Evolutionary conservation across 2,329 filamentous ascomycete species (phyloP).

Genomic region (Sporothrix pseudoabietina): DNA sequence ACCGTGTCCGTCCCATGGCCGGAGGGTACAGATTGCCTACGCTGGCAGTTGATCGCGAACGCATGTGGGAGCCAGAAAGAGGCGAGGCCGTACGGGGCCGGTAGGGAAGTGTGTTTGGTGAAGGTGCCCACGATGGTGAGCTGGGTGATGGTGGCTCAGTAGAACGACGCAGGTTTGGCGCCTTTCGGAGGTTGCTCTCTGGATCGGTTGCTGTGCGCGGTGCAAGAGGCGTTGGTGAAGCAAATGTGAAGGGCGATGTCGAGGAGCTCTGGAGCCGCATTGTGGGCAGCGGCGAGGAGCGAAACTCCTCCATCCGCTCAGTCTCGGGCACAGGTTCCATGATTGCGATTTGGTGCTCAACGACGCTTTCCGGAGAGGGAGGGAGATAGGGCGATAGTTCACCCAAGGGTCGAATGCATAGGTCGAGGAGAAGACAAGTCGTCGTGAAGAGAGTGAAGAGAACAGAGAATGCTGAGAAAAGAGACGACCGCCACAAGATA

Average conservation of each 20-base stretch:
- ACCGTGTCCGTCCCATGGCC: slow-evolving; percentile 64
- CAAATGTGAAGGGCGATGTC: slow-evolving; percentile 39
- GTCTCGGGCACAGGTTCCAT: slow-evolving; percentile 72
- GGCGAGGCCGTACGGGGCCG: slow-evolving; percentile 65
- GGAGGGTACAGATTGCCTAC: slow-evolving; percentile 45
- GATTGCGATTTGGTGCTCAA: background rate
- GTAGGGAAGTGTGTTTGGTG: slow-evolving; percentile 54
- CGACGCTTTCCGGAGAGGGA: background rate
- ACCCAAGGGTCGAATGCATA: background rate
- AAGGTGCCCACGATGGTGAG: slow-evolving; percentile 52
- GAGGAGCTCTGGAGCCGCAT: slow-evolving; percentile 53
- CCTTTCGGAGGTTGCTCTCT: slow-evolving; percentile 47
- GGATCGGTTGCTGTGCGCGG: slow-evolving; percentile 22
- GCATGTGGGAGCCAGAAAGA: slow-evolving; percentile 57
- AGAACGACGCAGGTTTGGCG: slow-evolving; percentile 57
- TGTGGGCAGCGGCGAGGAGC: slow-evolving; percentile 58
- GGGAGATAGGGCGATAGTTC: background rate
- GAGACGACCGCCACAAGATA: background rate
- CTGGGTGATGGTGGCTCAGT: slow-evolving; percentile 61
- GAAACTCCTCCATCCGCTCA: slow-evolving; percentile 68
- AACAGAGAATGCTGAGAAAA: background rate
- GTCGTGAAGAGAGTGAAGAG: background rate
- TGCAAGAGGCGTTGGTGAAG: slow-evolving; percentile 45
- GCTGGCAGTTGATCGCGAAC: slow-evolving; percentile 61
- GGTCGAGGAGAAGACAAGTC: background rate